These are phyloP conservation scores for Venturia aucupariae DNA, from an alignment of 2,329 filamentous ascomycete genomes.

Conservation along the genomic window DNA sequence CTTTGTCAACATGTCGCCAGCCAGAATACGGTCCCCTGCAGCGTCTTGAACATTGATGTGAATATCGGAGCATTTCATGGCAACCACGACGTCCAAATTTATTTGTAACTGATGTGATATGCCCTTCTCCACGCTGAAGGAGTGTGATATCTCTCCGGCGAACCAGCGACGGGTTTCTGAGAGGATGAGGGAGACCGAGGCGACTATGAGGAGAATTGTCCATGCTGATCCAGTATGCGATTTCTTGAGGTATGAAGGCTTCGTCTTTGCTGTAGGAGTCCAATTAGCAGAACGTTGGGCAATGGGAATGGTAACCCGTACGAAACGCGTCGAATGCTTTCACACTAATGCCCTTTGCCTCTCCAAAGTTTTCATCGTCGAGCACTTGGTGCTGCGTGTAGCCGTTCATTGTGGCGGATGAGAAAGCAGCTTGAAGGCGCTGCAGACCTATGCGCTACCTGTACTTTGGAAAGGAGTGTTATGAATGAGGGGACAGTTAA, in stretches of 20 bases:
- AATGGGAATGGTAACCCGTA: constrained; percentile 32
- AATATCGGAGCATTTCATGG: constrained; percentile 80
- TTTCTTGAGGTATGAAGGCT: constrained; percentile 79
- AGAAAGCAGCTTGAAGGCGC: neutral
- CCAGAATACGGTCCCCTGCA: constrained; percentile 81
- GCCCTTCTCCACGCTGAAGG: constrained; percentile 88
- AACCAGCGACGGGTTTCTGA: constrained; percentile 78
- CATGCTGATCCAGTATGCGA: constrained; percentile 86
- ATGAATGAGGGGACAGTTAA: neutral
- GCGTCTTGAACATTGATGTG: constrained; percentile 97
- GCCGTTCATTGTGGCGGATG: constrained; percentile 44
- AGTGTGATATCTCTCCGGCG: constrained; percentile 72
- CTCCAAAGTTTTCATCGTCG: constrained; percentile 72
- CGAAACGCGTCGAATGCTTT: constrained; percentile 96
- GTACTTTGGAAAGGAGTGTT: neutral
- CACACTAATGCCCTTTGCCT: constrained; percentile 54
- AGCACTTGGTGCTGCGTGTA: constrained; percentile 57
- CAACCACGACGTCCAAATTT: constrained; percentile 87
- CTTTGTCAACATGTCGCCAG: constrained; percentile 60
- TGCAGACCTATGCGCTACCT: neutral
- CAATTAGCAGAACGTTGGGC: neutral
- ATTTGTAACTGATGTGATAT: constrained; percentile 82
- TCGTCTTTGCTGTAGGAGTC: constrained; percentile 57
- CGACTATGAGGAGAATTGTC: constrained; percentile 71
- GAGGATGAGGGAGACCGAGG: constrained; percentile 67